These are phyloP conservation scores for Paraphaeosphaeria sporulosa DNA, from an alignment of 2,329 filamentous ascomycete genomes.

Conservation along the genomic window DNA sequence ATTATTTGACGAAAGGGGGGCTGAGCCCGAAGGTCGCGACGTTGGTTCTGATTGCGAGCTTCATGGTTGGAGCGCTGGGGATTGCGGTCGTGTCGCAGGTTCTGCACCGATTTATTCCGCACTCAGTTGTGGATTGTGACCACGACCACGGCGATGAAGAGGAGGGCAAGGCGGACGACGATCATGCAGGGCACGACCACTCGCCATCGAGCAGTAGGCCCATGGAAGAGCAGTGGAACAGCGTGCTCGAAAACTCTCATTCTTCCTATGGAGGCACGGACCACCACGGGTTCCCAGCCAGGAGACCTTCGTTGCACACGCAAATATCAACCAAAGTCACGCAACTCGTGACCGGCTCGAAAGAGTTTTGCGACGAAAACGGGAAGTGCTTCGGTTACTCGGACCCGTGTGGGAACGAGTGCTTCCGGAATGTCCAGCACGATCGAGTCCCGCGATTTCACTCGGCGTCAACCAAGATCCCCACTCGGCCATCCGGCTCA, in stretches of 20 bases:
- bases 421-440: constrained; percentile 60
- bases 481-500: constrained; percentile 26
- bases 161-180: constrained; percentile 40
- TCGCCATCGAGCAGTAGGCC: constrained; percentile 6
- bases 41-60: constrained; percentile 72
- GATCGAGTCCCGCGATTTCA: constrained; percentile 40
- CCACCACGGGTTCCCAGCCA: constrained; percentile 17
- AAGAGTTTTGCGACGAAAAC: constrained; percentile 62
- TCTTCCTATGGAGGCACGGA: constrained; percentile 29
- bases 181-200: constrained; percentile 23
- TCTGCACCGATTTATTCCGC: constrained; percentile 76
- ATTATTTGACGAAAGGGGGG: constrained; percentile 75
- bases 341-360: constrained; percentile 58
- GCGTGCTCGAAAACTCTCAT: constrained; percentile 15
- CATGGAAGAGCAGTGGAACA: constrained; percentile 32
- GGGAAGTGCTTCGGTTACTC: constrained; percentile 69
- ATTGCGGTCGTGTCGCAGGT: constrained; percentile 77
- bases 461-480: constrained; percentile 14
- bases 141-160: constrained; percentile 71
- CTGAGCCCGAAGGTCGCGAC: constrained; percentile 72
- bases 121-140: constrained; percentile 82
- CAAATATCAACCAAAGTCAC: constrained; percentile 55
- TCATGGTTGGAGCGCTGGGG: constrained; percentile 74
- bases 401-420: constrained; percentile 67
- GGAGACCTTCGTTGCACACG: constrained; percentile 52